Percentiles rank a stretch among this genome's conserved stretches.
Evolutionary conservation across 345 rosid genomes (phyloP).

Genomic region (Chamaenerion angustifolium): DNA sequence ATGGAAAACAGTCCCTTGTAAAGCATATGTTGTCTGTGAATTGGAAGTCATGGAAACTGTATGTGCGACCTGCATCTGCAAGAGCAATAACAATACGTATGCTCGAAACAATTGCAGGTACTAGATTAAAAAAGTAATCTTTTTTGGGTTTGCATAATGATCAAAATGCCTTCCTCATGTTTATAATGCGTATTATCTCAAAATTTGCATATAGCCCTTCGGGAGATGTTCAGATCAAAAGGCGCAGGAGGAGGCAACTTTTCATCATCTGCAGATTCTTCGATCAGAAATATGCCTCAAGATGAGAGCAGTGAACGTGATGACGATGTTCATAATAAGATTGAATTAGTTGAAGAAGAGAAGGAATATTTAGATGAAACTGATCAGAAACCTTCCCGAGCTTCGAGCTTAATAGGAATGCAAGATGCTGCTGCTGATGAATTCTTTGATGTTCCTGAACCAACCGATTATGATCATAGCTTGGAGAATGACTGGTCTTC

Average conservation of each 20-base stretch:
- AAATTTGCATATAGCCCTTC: slow-evolving; percentile 30
- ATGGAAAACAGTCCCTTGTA: slow-evolving; percentile 63
- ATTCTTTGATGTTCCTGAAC: slow-evolving; percentile 84
- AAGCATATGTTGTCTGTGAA: slow-evolving; percentile 91
- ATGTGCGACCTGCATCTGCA: slow-evolving; percentile 44
- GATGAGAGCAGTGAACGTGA: slow-evolving; percentile 10
- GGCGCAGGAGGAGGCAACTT: slow-evolving; percentile 20
- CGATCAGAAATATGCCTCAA: slow-evolving; percentile 11
- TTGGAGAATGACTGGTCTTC: slow-evolving; percentile 35
- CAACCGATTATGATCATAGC: slow-evolving; percentile 25
- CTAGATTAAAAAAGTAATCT: no score
- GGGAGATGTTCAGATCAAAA: slow-evolving; percentile 62
- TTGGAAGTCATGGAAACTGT: slow-evolving; percentile 80
- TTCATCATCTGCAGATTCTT: slow-evolving; percentile 24
- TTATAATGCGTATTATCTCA: neutral
- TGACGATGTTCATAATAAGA: slow-evolving; percentile 12
- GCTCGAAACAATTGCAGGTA: slow-evolving; percentile 85
- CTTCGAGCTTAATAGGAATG: slow-evolving; percentile 36
- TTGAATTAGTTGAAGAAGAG: slow-evolving; percentile 12
- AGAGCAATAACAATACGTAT: slow-evolving; percentile 57
- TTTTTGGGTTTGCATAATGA: no score
- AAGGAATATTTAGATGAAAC: slow-evolving; percentile 13
- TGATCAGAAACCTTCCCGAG: slow-evolving; percentile 27
- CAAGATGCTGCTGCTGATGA: slow-evolving; percentile 58
- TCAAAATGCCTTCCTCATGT: neutral